Conservation (phyloP, 2,329 filamentous ascomycete genomes). For the Beauveria australis region DNA sequence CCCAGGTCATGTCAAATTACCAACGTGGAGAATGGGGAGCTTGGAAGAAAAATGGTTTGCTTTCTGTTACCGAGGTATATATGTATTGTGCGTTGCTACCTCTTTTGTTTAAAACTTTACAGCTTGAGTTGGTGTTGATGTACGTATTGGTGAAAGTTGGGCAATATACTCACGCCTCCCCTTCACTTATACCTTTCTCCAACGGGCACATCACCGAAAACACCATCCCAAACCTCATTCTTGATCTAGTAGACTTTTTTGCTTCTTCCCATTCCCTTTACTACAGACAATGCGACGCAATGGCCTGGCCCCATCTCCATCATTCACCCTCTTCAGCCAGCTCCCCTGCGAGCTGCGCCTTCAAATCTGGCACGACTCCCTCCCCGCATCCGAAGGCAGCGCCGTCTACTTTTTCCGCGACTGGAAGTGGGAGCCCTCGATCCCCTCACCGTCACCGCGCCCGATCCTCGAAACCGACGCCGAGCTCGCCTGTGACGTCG, state of each 20-base stretch:
- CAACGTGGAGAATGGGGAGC: background rate
- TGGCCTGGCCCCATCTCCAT: background rate
- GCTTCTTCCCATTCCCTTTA: background rate
- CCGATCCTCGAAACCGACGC: background rate
- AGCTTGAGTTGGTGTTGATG: background rate
- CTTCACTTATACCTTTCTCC: background rate
- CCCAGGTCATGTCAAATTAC: background rate
- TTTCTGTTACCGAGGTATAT: background rate
- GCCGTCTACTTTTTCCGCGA: conserved; percentile 8
- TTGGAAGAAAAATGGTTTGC: background rate
- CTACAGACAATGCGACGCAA: background rate
- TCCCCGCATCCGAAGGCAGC: background rate
- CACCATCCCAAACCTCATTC: background rate
- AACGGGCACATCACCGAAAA: too few relatives aligned
- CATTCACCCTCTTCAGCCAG: background rate
- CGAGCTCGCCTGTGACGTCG: background rate
- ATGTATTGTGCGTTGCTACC: background rate
- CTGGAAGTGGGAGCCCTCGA: background rate
- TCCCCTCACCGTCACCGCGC: background rate
- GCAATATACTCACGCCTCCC: background rate
- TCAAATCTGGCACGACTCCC: background rate
- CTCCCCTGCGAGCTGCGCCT: conserved; percentile 6
- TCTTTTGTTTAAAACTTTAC: background rate
- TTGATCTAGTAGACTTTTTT: background rate
- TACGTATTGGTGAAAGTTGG: background rate